Evolutionary conservation across 495 filamentous ascomycete species (phyloP), one percentile per base, ranked within the genome.

Genomic region (Daldinia decipiens): DNA sequence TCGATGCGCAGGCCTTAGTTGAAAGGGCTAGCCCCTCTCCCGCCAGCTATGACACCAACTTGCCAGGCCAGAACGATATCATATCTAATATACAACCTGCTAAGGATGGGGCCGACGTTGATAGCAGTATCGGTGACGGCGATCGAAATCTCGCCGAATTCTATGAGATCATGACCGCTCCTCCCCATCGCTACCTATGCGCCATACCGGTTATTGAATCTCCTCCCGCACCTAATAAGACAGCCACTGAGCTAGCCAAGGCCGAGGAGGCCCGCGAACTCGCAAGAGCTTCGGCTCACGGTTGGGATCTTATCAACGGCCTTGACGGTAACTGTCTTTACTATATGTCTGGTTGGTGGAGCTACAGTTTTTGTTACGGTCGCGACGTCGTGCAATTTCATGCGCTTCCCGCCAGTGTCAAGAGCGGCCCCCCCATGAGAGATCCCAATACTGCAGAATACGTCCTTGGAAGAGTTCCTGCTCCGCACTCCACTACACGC

Each of bases 301-400:
- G 95, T 4, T 92, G 93, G 86, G 93, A 98, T 76, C 85, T 98
- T n/a, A 86, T 99, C 39, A 85, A 88, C 73, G 93, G 90, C 32
- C 90, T 99, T 78, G 88, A 98, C 39, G 93, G 91, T 8, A 84
- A 87, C 43, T 99, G 95, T 81, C 86, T 99, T 68, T 97, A 97
- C 80, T 97, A 91, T 79, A 85, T 93, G 51, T 91, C 87, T 1
- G 95, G 95, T 3, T 99, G 95, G 95, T 99, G 95, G 95, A 93
- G 90, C 60, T 99, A 99, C 78, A 90, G 88, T 34, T 98, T 97
- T 81, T 99, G 95, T 82, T 97, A 98, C 82, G 91, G 92, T 74
- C 84, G 87, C 47, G 88, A 92, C 60, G 89, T 99, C 34, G 92
- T 91, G 68, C 95, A 99, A 77, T 99, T 97, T 79, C 95, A 98